These are phyloP conservation scores for Fusarium verrucosum DNA, from an alignment of 2,329 filamentous ascomycete species.

Conservation along the genomic window DNA sequence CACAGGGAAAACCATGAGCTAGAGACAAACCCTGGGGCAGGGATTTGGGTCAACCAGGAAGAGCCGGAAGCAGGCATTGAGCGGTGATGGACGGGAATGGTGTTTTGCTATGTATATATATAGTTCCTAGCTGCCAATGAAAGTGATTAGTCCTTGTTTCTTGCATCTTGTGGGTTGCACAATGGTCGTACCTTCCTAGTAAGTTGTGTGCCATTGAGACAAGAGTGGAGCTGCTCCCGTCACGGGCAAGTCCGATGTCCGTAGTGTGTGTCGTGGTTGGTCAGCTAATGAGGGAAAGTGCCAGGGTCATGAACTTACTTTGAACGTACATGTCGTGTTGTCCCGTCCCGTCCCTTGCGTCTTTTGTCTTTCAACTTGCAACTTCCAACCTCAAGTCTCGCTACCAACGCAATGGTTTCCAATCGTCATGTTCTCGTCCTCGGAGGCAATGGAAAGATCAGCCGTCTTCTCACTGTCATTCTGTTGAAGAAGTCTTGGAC, in stretches of 20 bases:
- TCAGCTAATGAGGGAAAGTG: not conserved
- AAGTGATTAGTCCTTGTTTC: not conserved
- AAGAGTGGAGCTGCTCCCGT: slow-evolving; percentile 37
- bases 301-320: slow-evolving; percentile 22
- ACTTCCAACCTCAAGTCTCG: not conserved
- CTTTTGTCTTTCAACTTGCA: slow-evolving; percentile 14
- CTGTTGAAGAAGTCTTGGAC: slow-evolving; percentile 75
- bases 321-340: not conserved
- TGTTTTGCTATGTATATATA: not conserved
- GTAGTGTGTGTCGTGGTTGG: slow-evolving; percentile 22
- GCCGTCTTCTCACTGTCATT: slow-evolving; percentile 74
- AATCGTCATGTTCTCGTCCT: slow-evolving; percentile 68
- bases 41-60: not conserved
- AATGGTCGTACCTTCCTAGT: not conserved
- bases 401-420: slow-evolving; percentile 23
- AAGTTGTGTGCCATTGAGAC: not conserved
- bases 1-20: not conserved
- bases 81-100: not conserved
- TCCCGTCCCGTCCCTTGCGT: not conserved
- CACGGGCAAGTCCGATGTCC: slow-evolving; percentile 35
- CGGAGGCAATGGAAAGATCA: slow-evolving; percentile 79
- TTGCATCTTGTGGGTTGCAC: not conserved
- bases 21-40: not conserved
- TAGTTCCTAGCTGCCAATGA: not conserved
- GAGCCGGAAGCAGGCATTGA: not conserved